Evolutionary conservation across 257 asterid species (phyloP), one percentile per base, ranked within the genome.

Genomic region (Salvia rosmarinus): DNA sequence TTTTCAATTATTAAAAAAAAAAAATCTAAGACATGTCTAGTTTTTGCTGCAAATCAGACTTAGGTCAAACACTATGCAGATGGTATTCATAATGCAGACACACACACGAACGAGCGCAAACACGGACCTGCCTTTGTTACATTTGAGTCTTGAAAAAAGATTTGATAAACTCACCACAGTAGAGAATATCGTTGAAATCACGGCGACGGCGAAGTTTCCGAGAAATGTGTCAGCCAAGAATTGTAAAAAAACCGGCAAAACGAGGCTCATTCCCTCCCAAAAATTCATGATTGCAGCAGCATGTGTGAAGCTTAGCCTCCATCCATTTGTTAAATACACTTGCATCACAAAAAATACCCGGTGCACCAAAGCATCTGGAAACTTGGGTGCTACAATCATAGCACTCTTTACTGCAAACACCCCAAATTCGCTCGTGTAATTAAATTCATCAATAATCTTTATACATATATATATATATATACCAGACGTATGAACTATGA

Each of bases 281-380:
- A 88, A 19, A 19, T 88, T 90, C 81, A 85, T 52, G 30, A 86
- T 83, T 6, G 78, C 88, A 56, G 95, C 91, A 51, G 95, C 87
- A 47, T 74, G 85, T 28, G 86, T 82, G 19, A 86, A 70, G 46
- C 83, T 81, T 37, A 90, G 66, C 32, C 79, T 78, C 97, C 97
- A 90, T 1, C 84, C 90, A 47, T 79, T 60, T 4, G 91, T 88
- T 54, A 90, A 64, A 71, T 88, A 90, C 5, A 67, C 82, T 71
- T 77, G 90, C 95, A 86, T 76, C 80, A 79, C 82, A 51, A 84
- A 90, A 19, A 86, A 65, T n/a, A 82, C 85, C 14, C 73, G 85
- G 0, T 39, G 62, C 63, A 77, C 84, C 58, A 79, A 73, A 21
- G 19, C 51, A 11, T 39, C 51, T 0, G 68, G 17, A 37, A 62